Conservation (phyloP, 495 filamentous ascomycete species). For the Corynascus novoguineensis region DNA sequence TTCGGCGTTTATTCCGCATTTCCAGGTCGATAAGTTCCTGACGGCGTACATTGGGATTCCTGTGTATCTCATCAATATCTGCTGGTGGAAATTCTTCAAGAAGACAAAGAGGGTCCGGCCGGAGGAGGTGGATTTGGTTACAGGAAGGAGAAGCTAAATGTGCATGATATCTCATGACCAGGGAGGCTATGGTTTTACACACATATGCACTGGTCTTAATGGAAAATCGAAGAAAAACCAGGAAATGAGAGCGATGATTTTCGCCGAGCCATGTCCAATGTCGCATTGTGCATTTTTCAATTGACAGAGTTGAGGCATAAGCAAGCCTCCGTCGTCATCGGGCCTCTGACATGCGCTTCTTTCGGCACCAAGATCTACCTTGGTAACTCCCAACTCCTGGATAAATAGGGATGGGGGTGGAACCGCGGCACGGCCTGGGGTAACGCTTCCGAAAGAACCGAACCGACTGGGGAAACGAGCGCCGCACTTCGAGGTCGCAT, state of each 20-base stretch:
- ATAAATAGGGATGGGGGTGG: neutral
- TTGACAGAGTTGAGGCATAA: neutral
- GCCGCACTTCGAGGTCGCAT: slow-evolving; percentile 5
- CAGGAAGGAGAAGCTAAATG: slow-evolving; percentile 24
- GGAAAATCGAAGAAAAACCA: neutral
- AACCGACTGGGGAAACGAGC: slow-evolving; percentile 3
- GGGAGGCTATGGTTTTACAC: neutral
- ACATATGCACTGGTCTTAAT: neutral
- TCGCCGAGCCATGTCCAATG: neutral
- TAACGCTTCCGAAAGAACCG: slow-evolving; percentile 4
- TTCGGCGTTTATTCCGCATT: slow-evolving; percentile 49
- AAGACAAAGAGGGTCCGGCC: slow-evolving; percentile 31
- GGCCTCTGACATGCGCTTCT: neutral
- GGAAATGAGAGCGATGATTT: neutral
- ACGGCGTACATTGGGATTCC: slow-evolving; percentile 79
- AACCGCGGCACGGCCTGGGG: neutral
- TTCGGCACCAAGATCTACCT: neutral
- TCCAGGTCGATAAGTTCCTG: slow-evolving; percentile 69
- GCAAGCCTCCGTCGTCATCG: neutral
- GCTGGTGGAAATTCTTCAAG: slow-evolving; percentile 32
- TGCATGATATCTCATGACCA: too few species aligned
- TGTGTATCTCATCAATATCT: slow-evolving; percentile 55
- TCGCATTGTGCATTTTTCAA: neutral
- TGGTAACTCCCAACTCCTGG: neutral
- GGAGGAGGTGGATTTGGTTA: slow-evolving; percentile 28